Percentiles rank a stretch among this genome's conserved stretches.
Conservation (phyloP, 2,329 filamentous ascomycete genomes). For the Xylariaceae sp. region DNA sequence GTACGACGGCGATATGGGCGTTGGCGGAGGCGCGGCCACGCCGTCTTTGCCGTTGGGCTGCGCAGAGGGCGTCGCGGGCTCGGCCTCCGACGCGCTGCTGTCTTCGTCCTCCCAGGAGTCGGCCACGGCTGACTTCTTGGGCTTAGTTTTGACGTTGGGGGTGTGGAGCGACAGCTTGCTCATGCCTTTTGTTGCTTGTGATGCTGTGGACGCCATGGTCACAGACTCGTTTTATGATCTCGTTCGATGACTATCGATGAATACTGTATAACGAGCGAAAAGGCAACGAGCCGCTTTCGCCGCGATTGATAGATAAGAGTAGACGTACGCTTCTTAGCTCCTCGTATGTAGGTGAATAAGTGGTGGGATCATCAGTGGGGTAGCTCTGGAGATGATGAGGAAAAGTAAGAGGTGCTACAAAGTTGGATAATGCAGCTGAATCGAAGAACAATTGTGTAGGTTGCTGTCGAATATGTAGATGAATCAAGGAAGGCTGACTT, state of each 20-base stretch:
- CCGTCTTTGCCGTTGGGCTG: conserved; percentile 35
- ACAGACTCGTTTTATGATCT: not conserved
- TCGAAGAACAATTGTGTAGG: no score
- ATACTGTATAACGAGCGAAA: no score
- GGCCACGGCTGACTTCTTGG: conserved; percentile 55
- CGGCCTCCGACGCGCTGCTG: conserved; percentile 50
- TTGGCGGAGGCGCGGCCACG: conserved; percentile 67
- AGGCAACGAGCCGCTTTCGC: not conserved
- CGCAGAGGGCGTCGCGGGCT: conserved; percentile 28
- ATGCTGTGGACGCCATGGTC: conserved; percentile 33
- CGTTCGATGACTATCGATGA: no score
- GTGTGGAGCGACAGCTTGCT: conserved; percentile 41
- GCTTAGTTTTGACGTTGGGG: conserved; percentile 32
- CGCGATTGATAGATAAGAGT: not conserved
- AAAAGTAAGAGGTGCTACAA: not conserved
- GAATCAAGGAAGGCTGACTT: not conserved
- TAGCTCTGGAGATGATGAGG: not conserved
- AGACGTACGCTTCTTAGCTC: no score
- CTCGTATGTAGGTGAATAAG: not conserved
- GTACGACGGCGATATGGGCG: conserved; percentile 64
- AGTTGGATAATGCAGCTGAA: not conserved
- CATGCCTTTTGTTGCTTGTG: conserved; percentile 33
- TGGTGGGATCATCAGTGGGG: not conserved
- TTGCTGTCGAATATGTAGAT: not conserved
- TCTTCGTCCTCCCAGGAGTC: conserved; percentile 83